Evolutionary conservation across 2,329 filamentous ascomycete genomes (phyloP), one percentile per base, ranked within the genome.

Genomic region (Exophiala aquamarina): DNA sequence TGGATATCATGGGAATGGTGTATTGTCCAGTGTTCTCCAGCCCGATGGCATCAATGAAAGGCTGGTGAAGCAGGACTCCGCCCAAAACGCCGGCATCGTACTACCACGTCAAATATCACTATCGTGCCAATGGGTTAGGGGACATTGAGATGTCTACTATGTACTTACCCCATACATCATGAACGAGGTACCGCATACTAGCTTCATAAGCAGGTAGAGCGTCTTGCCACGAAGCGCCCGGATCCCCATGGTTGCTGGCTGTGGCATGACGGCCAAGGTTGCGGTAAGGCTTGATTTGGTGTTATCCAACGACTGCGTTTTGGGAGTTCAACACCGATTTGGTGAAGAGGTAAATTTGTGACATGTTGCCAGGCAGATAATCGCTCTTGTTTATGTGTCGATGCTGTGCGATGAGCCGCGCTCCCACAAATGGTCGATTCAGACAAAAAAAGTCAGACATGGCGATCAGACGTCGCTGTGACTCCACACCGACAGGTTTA

Each of bases 11-110:
- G 36, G 62, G 28, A 31, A 32, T 32, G 4, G 33, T 44, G 26
- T 20, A 37, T 14, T 3, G 18, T 4, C 45, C 40, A 4, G 38
- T 48, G n/a, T n/a, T n/a, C 10, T 39, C 39, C 14, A 43, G 43
- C 51, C 15, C 54, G 52, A 65, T 63, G 36, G 62, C 59, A 20
- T 47, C 52, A 45, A 61, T 60, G 47, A 64, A 64, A 13, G 54
- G 47, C 2, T 38, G 39, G 1, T 60, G 62, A 32, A 55, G 50
- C 4, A 63, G 50, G 14, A 65, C 54, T 36, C 63, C 62, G 37
- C 62, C 63, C 4, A 65, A 45, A 9, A 66, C 63, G 49, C 63
- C 63, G 6, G 23, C 6, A 26, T 26, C 23, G 11, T 6, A 26
- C 6, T 11, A 26, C 6, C 23, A 26, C n/a, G n/a, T n/a, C 11